Base-by-base conservation (phyloP, 305 asterid genomes). In the Fraxinus albicans region DNA sequence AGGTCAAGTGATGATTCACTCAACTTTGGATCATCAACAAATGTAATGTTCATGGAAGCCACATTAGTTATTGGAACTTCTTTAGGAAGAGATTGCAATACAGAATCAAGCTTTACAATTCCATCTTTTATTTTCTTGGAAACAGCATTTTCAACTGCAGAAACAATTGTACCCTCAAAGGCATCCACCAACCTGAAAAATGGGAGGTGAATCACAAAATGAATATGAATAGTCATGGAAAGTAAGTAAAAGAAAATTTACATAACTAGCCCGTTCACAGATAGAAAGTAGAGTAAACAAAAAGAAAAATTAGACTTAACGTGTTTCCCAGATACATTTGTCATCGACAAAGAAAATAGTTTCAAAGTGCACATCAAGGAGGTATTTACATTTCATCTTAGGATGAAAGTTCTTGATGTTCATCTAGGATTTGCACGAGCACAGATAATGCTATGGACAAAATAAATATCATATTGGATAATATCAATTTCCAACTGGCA, bases 71-170 rank as follows among this genome's bases (percentile, higher is more conserved):
- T 82, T 7, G 96, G 79, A 75, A 92, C 90, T 91, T 92, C 95
- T 90, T 90, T 93, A 8, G 99, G 98, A 88, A 93, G 84, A 80
- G 98, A 92, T 84, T 89, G 92, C 88, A 96, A 86, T 40, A 79
- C 53, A 34, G 90, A 84, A 87, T 94, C 97, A 19, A 94, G 92
- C 81, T 92, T 87, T 79, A 82, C 77, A 55, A 89, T 75, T 78
- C 89, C 92, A 73, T 90, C 92, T 86, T 81, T 80, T 82, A 94
- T 73, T 84, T 93, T 94, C 86, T 86, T 86, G 12, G 97, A 84
- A 85, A 96, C 76, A 60, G 97, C 90, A 78, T 89, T 87, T 91
- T 94, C 99, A 85, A 96, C 91, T 4, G 97, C 89, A 78, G 98
- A 88, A 80, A 86, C 67, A 80, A 96, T 89, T 75, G 85, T 88